These are phyloP conservation scores for Inga laurina DNA, from an alignment of 306 rosid species.

Conservation along the genomic window DNA sequence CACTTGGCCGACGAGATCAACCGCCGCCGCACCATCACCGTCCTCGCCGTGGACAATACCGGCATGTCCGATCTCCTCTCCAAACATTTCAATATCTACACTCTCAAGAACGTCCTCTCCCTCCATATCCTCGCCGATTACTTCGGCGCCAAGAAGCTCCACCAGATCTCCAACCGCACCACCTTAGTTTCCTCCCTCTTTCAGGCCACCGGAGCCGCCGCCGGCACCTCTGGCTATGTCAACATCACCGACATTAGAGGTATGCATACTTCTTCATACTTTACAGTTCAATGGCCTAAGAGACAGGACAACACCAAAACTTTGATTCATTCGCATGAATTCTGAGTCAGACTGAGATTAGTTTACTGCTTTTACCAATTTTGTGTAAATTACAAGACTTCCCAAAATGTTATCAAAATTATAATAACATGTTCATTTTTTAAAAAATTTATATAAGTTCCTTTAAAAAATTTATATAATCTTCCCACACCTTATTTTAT, in stretches of 20 bases:
- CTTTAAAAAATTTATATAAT: not conserved
- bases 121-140: conserved; percentile 86
- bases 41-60: conserved; percentile 86
- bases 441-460: not conserved
- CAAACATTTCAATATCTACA: conserved; percentile 60
- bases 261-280: not conserved
- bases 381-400: not conserved
- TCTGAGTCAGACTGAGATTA: not conserved
- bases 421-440: not conserved
- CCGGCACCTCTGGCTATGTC: conserved; percentile 83
- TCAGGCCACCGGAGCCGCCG: conserved; percentile 80
- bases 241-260: conserved; percentile 73
- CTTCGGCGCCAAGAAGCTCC: conserved; percentile 85
- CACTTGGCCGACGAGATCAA: conserved; percentile 90
- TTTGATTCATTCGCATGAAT: not conserved
- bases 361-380: not conserved
- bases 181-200: conserved; percentile 71
- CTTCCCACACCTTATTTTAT: not conserved
- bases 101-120: conserved; percentile 81
- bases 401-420: not conserved
- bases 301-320: not conserved
- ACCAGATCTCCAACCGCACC: conserved; percentile 72
- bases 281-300: not conserved
- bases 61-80: conserved; percentile 71
- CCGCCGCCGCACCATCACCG: conserved; percentile 88